Evolutionary conservation across 2,329 filamentous ascomycete genomes (phyloP), one percentile per base, ranked within the genome.

Genomic region (Aspergillus brunneoviolaceus): DNA sequence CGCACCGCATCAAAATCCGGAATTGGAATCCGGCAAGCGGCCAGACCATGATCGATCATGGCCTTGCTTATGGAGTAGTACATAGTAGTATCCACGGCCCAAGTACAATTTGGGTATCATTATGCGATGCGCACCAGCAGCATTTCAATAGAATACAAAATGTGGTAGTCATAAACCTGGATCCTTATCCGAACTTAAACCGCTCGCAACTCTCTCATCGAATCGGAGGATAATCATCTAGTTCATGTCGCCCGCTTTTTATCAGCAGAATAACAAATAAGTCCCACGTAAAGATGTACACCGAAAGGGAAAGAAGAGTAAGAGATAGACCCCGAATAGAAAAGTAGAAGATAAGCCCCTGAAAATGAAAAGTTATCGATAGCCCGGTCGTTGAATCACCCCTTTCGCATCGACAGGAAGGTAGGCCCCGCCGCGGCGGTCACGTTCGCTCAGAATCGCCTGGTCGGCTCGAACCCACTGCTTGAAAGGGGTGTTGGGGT

Each of bases 401-500:
- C 75, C 75, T 21, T 70, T 70, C 27, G 72, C 68, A 57, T 77
- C 73, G 3, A 72, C 57, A 19, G 65, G 65, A n/a, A 75, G 60
- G 14, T 59, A 63, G 4, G 65, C 60, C 19, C 70, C 63, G 3
- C 70, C 70, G 19, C 71, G 71, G 42, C 65, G 70, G 27, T 61
- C 59, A 2, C 72, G 67, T 50, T 77, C 74, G 23, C 52, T 58
- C 14, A 69, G 59, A 21, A 75, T 63, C 21, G 75, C 73, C 49
- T 70, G 68, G 53, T 76, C 72, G 3, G 69, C 69, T 35, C 69
- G 64, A 12, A 71, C 72, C 70, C 74, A 79, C 6, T 59, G 60
- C 60, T 77, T 78, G 60, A 78, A 76, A 1, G 75, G 72, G 1
- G 77, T 79, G 55, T 74, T 70, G 2, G 67, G 68, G 47, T 70